Base-by-base conservation (phyloP, 1,284 basidiomycete species). In the Cryptococcus jaspeensis region DNA sequence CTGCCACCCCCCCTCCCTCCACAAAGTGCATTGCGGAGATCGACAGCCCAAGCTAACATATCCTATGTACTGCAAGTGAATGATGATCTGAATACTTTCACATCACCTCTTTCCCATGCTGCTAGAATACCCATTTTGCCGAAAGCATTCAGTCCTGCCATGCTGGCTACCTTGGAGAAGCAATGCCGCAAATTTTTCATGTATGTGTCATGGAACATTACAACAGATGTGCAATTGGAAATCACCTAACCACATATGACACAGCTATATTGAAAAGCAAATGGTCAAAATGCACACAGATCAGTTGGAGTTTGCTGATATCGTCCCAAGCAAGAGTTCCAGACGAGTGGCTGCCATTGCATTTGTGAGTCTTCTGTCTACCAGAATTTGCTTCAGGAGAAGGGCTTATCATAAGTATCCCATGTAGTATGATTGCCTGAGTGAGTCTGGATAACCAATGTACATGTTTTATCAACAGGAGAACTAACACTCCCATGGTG, bases 141-240 rank as follows among this genome's bases (percentile, higher is more conserved):
- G 2, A 50, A 58, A n/a, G 65, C 69, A 0, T 71, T 69, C 56
- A 46, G 53, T 12, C 70, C 71, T 0, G 58, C 61, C 11, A 59
- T 65, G 59, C 63, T 73, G 8, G 72, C 71, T 2, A 65, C 62
- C 2, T 56, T 76, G 25, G 72, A 74, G 48, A 60, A 38, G 13
- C 70, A 71, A 49, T 74, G 72, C 45, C 64, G 72, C 47, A 55
- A 67, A 44, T 76, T 74, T 55, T 59, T 73, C 40, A 65, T 43
- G 71, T 72, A 41, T n/a, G 64, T 50, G 4, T 20, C 15, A n/a
- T n/a, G n/a, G n/a, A n/a, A n/a, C n/a, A n/a, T 22, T 48, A 22
- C 28, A 13, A 16, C 22, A 1, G 23, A 12, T 43, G 4, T 11
- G 22, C 3, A 47, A 7, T 16, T 13, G 7, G 6, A 5, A 25